Base-by-base conservation (phyloP, 2,329 filamentous ascomycete species). In the Albophoma yamanashiensis region DNA sequence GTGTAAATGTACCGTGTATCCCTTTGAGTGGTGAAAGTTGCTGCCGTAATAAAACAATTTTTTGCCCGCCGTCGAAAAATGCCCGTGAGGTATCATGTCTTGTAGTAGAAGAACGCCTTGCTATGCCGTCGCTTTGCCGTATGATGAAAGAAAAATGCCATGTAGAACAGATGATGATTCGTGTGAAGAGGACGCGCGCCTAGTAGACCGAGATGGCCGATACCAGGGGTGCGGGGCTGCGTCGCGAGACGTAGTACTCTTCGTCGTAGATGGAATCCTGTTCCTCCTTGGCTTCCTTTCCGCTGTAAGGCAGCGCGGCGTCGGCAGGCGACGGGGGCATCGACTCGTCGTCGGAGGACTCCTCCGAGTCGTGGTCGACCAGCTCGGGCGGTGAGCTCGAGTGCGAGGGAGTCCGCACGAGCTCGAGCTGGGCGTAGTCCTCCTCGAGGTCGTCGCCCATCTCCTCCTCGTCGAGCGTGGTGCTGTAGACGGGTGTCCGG, bases 291-390 rank as follows among this genome's bases (percentile, higher is more conserved):
- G 64, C 66, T 67, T 84, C 77, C 77, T 87, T 83, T 67, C 83
- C 78, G 55, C 81, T 76, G 69, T 91, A 89, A 47, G 79, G 75
- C 58, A 91, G 75, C 42, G 80, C 72, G 36, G 81, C 72, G 27
- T 79, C 77, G 52, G 84, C 82, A 43, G 88, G 88, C 62, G 87
- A 89, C 25, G 87, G 87, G 9, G 89, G 89, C 84, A 90, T 84
- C 66, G 89, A 86, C 74, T 92, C 89, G 67, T 91, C 88, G 60
- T 85, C 87, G 2, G 84, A 86, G 63, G 87, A 87, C 70, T 91
- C 88, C 64, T 91, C 88, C 64, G 84, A 79, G 65, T 85, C 82
- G 62, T 82, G 83, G 73, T 91, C 87, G 67, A 86, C 81, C 61
- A 91, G 83, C 71, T 90, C 88, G 11, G 89, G 89, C 58, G 88